Evolutionary conservation across 352 stramenopile species (phyloP).

Genomic region (Globisporangium paroecandrum): DNA sequence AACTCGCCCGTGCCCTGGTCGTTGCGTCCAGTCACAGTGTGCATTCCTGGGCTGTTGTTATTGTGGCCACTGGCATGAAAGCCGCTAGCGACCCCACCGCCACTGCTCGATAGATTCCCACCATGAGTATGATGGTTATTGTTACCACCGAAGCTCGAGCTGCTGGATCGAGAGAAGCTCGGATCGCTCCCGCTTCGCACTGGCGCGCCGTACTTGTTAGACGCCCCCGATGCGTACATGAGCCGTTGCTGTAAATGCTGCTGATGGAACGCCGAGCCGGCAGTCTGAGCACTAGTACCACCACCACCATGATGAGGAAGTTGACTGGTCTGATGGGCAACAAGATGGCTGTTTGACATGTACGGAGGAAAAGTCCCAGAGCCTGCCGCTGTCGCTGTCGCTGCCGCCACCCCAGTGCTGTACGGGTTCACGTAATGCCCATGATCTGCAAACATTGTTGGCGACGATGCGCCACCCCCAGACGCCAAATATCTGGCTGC

Average conservation of each 20-base stretch:
- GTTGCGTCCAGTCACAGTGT: conserved; percentile 36
- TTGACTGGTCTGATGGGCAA: conserved; percentile 16
- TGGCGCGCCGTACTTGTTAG: conserved; percentile 5
- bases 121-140: conserved; percentile 7
- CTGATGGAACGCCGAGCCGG: conserved; percentile 5
- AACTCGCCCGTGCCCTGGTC: conserved; percentile 73
- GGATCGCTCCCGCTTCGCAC: conserved; percentile 25
- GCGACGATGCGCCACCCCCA: neutral
- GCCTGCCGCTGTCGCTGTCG: neutral
- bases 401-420: conserved; percentile 6
- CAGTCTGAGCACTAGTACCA: neutral
- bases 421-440: conserved; percentile 15
- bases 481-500: neutral
- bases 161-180: conserved; percentile 13
- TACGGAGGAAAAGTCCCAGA: conserved; percentile 14
- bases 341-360: conserved; percentile 18
- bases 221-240: neutral
- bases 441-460: neutral
- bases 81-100: neutral
- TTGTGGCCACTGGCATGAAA: conserved; percentile 13
- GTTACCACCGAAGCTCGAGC: conserved; percentile 20
- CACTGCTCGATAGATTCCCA: neutral
- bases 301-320: conserved; percentile 1
- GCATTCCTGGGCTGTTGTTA: conserved; percentile 18
- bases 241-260: conserved; percentile 11